Conservation (phyloP, 139 green algal genomes). For the Volvox reticuliferus region DNA sequence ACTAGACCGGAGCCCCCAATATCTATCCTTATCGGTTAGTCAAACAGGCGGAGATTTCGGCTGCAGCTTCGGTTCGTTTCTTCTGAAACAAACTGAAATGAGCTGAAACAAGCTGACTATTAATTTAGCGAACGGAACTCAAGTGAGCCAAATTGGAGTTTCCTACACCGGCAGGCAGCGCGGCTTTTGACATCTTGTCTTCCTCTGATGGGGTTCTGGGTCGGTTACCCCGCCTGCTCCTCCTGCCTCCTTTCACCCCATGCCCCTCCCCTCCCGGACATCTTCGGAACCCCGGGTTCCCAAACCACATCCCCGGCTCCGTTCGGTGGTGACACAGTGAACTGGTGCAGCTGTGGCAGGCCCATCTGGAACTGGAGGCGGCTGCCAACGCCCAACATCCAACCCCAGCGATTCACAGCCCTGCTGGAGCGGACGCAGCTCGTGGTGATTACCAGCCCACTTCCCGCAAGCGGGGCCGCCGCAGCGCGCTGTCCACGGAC, state of each 20-base stretch:
- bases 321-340: not conserved
- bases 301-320: not conserved
- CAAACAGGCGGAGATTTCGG: too few species aligned
- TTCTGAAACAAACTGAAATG: not conserved
- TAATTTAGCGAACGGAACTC: too few species aligned
- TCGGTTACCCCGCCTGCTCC: too few species aligned
- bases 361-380: slow-evolving; percentile 8
- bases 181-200: not conserved
- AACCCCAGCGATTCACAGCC: not conserved
- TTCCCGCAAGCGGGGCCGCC: not conserved
- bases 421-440: not conserved
- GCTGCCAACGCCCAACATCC: not conserved
- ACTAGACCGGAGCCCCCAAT: too few species aligned
- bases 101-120: too few species aligned
- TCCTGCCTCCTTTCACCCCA: not conserved
- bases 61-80: not conserved
- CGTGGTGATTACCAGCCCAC: not conserved
- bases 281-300: too few species aligned
- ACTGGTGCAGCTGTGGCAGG: not conserved
- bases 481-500: not conserved
- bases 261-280: too few species aligned
- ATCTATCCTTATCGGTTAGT: too few species aligned
- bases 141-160: not conserved
- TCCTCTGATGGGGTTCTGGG: not conserved
- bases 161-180: not conserved